Evolutionary conservation across 148 eudicot species (phyloP).

Genomic region (Bassia scoparia): DNA sequence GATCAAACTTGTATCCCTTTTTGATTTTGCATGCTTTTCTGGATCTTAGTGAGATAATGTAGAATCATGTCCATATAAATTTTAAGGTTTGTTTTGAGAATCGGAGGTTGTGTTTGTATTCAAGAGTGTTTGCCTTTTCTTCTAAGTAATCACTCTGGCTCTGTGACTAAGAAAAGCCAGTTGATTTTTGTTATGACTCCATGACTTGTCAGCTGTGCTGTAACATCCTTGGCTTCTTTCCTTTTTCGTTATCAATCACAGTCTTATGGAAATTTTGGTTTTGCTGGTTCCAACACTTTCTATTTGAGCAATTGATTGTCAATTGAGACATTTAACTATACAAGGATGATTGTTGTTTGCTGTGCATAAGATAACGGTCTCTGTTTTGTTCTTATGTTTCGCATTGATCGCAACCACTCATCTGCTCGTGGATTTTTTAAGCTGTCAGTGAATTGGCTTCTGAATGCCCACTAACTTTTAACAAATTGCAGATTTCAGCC

Average conservation of each 20-base stretch:
- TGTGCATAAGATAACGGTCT: not conserved
- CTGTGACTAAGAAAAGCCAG: no score
- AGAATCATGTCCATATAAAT: not conserved
- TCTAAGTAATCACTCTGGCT: not conserved
- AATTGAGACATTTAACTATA: no score
- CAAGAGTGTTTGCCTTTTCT: not conserved
- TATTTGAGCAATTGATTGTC: no score
- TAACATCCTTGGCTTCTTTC: no score
- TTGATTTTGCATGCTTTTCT: slow-evolving; percentile 1
- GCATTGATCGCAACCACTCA: not conserved
- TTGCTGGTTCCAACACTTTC: not conserved
- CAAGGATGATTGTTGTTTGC: not conserved
- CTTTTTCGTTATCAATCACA: no score
- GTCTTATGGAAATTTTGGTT: not conserved
- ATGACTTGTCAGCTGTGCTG: no score
- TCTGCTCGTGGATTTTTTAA: not conserved
- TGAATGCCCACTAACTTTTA: not conserved
- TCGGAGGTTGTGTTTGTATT: no score
- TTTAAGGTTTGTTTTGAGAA: not conserved
- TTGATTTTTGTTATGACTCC: no score
- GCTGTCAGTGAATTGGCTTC: not conserved
- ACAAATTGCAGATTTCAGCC: not conserved
- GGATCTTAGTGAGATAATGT: not conserved
- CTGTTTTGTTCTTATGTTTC: not conserved
- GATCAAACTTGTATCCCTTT: not conserved